Evolutionary conservation across 2,329 filamentous ascomycete species (phyloP).

Genomic region (Aspergillus vadensis): DNA sequence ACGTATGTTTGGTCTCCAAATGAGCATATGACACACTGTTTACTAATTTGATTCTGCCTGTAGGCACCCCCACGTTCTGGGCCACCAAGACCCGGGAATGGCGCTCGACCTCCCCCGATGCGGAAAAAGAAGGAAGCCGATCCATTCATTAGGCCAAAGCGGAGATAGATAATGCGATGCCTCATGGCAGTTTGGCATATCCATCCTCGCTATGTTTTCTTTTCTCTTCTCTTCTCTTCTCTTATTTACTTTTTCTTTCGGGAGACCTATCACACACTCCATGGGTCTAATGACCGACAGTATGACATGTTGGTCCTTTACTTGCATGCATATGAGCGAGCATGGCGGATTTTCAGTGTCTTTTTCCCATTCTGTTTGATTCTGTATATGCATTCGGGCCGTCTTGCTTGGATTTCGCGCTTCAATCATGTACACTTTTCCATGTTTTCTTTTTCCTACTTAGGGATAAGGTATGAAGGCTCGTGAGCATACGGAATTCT

Average conservation of each 20-base stretch:
- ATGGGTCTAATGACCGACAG: background rate
- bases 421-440: background rate
- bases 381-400: constrained; percentile 6
- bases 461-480: background rate
- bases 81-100: constrained; percentile 21
- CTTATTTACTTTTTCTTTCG: background rate
- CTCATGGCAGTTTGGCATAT: background rate
- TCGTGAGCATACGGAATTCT: background rate
- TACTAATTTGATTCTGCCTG: constrained; percentile 15
- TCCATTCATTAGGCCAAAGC: constrained; percentile 46
- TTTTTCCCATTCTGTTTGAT: background rate
- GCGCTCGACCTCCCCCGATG: constrained; percentile 31
- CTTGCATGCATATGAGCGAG: constrained; percentile 15
- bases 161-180: constrained; percentile 27
- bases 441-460: background rate
- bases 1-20: constrained; percentile 23
- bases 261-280: constrained; percentile 1
- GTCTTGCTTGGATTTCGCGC: background rate
- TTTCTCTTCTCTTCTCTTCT: too few relatives aligned
- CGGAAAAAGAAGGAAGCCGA: constrained; percentile 45
- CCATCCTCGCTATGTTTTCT: background rate
- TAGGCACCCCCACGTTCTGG: constrained; percentile 25
- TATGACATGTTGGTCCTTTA: background rate
- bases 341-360: background rate
- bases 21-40: background rate